Conservation (phyloP, 345 rosid genomes). For the Aquilaria yunnanensis region DNA sequence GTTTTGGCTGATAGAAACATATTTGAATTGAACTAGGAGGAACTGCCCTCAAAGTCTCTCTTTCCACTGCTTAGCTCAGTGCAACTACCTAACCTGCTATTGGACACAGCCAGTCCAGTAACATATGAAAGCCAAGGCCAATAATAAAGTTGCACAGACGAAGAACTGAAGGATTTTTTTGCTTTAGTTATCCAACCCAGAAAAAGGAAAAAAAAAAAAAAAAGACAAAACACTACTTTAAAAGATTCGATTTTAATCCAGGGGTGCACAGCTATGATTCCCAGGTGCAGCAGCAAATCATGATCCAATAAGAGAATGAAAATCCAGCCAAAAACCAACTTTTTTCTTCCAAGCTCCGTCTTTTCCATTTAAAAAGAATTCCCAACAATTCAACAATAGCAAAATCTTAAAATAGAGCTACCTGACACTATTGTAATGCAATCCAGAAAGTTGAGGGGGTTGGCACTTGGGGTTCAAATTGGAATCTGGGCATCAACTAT, state of each 20-base stretch:
- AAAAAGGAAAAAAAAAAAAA: too few relatives aligned
- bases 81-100: neutral
- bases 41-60: neutral
- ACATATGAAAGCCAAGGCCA: slow-evolving; percentile 10
- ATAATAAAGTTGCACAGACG: slow-evolving; percentile 16
- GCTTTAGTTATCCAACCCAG: neutral
- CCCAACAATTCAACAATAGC: slow-evolving; percentile 10
- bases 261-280: slow-evolving; percentile 1
- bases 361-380: slow-evolving; percentile 1
- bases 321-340: neutral
- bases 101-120: neutral
- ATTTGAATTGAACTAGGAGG: slow-evolving; percentile 1
- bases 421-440: slow-evolving; percentile 18
- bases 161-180: slow-evolving; percentile 14
- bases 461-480: slow-evolving; percentile 17
- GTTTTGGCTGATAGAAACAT: slow-evolving; percentile 3
- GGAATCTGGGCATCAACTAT: slow-evolving; percentile 11
- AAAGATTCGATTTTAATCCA: neutral
- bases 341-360: neutral
- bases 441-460: slow-evolving; percentile 12
- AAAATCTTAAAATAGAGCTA: slow-evolving; percentile 4
- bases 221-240: neutral
- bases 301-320: slow-evolving; percentile 12
- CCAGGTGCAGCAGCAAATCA: slow-evolving; percentile 6
- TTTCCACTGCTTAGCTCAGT: neutral